phyloP scores from a whole-genome alignment of 208 protist species.

The Herpetomonas tarakana region DNA sequence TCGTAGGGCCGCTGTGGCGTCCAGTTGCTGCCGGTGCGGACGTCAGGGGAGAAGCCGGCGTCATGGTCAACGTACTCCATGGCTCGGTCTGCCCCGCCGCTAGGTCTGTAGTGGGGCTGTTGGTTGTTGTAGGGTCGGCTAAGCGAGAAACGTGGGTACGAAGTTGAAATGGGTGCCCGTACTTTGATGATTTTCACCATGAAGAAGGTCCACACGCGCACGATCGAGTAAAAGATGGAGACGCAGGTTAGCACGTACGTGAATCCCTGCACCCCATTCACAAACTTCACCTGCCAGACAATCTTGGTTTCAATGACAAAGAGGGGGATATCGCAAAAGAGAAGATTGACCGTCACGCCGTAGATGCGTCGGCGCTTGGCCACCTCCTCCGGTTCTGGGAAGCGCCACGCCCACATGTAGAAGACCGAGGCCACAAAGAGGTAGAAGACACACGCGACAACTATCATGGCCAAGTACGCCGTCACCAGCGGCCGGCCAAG shows the following conservation, averaged over 20 bases:
- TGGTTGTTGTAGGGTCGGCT: conserved; percentile 1
- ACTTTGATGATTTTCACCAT: conserved; percentile 84
- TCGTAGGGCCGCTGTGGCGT: conserved; percentile 7
- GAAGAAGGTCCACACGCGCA: conserved; percentile 83
- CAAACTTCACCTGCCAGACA: conserved; percentile 61
- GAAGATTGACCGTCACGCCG: conserved; percentile 63
- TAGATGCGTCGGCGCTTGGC: conserved; percentile 81
- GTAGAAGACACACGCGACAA: conserved; percentile 67
- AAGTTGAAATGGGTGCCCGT: conserved; percentile 11
- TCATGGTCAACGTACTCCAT: neutral
- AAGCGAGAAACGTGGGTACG: conserved; percentile 9
- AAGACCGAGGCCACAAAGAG: conserved; percentile 71
- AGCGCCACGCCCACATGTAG: conserved; percentile 92
- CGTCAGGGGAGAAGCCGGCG: conserved; percentile 1
- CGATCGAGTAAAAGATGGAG: conserved; percentile 61
- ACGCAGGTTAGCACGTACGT: conserved; percentile 72
- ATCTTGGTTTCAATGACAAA: conserved; percentile 79
- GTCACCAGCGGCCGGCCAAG: conserved; percentile 22
- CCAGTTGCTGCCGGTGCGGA: conserved; percentile 8
- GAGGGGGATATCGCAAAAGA: conserved; percentile 81
- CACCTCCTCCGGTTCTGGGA: conserved; percentile 82
- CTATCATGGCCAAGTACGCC: conserved; percentile 65
- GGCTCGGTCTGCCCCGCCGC: neutral
- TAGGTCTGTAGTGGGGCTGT: neutral
- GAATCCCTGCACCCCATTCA: conserved; percentile 53